These are phyloP conservation scores for Geranium incanum DNA, from an alignment of 441 rosid species.

Conservation along the genomic window DNA sequence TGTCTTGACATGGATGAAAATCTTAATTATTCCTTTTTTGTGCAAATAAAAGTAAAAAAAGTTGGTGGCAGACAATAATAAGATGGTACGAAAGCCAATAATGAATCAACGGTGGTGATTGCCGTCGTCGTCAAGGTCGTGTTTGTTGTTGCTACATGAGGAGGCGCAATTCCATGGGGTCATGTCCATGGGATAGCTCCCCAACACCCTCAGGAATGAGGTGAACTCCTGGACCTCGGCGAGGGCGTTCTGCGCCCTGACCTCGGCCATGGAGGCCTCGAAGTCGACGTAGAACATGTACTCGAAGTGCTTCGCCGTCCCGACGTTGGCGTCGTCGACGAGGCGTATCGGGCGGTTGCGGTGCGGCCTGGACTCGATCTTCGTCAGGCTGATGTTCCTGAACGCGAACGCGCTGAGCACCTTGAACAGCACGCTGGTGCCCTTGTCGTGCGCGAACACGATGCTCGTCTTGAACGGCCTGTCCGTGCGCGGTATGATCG, in stretches of 20 bases:
- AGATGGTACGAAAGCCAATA: no score
- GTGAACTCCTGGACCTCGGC: slow-evolving; percentile 96
- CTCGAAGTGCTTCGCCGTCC: slow-evolving; percentile 89
- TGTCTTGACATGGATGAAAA: no score
- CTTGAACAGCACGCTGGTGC: slow-evolving; percentile 88
- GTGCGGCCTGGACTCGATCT: slow-evolving; percentile 94
- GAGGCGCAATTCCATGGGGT: slow-evolving; percentile 46
- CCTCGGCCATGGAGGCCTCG: slow-evolving; percentile 95
- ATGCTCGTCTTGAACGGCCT: slow-evolving; percentile 95
- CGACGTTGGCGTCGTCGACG: slow-evolving; percentile 68
- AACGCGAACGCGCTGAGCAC: slow-evolving; percentile 89
- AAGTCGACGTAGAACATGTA: slow-evolving; percentile 84
- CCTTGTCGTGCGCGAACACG: slow-evolving; percentile 89
- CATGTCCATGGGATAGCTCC: slow-evolving; percentile 99
- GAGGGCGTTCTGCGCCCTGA: slow-evolving; percentile 84
- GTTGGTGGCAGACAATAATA: not conserved
- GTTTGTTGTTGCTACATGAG: slow-evolving; percentile 16
- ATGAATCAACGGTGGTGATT: not conserved
- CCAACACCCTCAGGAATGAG: slow-evolving; percentile 83
- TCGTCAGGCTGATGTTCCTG: slow-evolving; percentile 73
- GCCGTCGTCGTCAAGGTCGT: not conserved
- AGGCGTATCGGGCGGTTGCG: slow-evolving; percentile 66
- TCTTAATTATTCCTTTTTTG: no score
- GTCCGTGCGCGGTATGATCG: slow-evolving; percentile 85
- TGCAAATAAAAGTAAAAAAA: no score